Evolutionary conservation across 306 rosid species (phyloP), one percentile per base, ranked within the genome.

Genomic region (Pyrus bretschneideri): DNA sequence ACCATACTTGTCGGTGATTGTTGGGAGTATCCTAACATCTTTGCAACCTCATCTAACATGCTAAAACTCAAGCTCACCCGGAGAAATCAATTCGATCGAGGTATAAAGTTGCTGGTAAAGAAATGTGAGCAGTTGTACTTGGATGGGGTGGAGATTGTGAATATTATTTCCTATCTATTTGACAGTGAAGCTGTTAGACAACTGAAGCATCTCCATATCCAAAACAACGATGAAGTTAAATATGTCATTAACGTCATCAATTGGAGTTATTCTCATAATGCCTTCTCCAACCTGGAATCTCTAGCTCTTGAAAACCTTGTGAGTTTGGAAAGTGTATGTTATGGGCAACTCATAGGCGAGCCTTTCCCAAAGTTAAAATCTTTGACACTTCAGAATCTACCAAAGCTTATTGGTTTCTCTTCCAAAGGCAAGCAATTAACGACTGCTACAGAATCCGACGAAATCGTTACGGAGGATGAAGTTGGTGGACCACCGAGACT

Each of bases 131-230:
- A 77, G 17, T 77, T 90, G 81, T 45, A 65, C 44, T 23, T 90
- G 45, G 84, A 84, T 64, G 89, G 82, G 70, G 44, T 73, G 33
- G 73, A 58, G 70, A 82, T 77, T 62, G 81, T 68, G 18, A 59
- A 23, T 30, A 85, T 81, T 29, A 77, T 87, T 11, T 70, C 30
- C n/a, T 14, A 1, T 31, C 73, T 78, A 69, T 59, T 90, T 42
- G 79, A 73, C 63, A 62, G 73, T 51, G 88, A 80, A 2, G 82
- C 81, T 30, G 78, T 75, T 64, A 71, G 83, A 1, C 67, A 45
- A 11, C 12, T 86, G 83, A 88, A 83, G 81, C 69, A 81, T 72
- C 81, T 86, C 25, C 80, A 58, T 21, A 76, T 90, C 35, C 78
- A 83, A 71, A 80, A 78, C 23, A 81, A 81, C 73, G 78, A 3